Evolutionary conservation across 768 basidiomycete species (phyloP), one percentile per base, ranked within the genome.

Genomic region (Sporobolomyces phaffii): DNA sequence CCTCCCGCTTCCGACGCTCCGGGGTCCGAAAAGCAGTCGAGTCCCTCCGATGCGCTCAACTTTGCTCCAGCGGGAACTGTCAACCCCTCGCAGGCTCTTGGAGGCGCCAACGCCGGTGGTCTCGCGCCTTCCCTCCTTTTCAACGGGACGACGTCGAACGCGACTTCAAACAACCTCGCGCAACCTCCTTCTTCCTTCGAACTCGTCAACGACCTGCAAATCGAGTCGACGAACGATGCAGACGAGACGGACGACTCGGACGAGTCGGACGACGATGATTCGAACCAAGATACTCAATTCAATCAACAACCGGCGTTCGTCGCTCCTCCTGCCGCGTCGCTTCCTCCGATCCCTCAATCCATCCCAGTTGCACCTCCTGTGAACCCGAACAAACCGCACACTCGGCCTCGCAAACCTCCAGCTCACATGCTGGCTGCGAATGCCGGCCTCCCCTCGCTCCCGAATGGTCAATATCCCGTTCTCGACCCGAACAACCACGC

Each of bases 71-170:
- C 60, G 45, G 49, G 68, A 18, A 48, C 68, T 26, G 54, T 72
- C 54, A 62, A 63, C 36, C 67, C 71, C 38, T 31, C 44, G 9
- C 45, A 68, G 45, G 60, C 71, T 31, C 54, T 68, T 38, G 60
- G 50, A n/a, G 34, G 34, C 57, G 77, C 78, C 6, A 77, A 76
- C 59, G 75, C 76, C 34, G 79, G 79, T 28, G 86, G 86, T 71
- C 83, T 88, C 20, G 84, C 85, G 14, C 87, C 87, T 20, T 84
- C 86, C 0, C 79, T 88, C 52, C 77, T 88, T 1, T 86, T 86
- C 68, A 58, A 45, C 56, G 56, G 56, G 9, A 61, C 71, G 29
- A 28, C n/a, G n/a, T 24, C 47, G 34, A 34, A 26, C 13, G 5
- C 33, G 1, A 20, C 62, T 3, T 31, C 62, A 22, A 54, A 57